Evolutionary conservation across 164 flowering plant genomes (phyloP).

Genomic region (Umbilicus rupestris): DNA sequence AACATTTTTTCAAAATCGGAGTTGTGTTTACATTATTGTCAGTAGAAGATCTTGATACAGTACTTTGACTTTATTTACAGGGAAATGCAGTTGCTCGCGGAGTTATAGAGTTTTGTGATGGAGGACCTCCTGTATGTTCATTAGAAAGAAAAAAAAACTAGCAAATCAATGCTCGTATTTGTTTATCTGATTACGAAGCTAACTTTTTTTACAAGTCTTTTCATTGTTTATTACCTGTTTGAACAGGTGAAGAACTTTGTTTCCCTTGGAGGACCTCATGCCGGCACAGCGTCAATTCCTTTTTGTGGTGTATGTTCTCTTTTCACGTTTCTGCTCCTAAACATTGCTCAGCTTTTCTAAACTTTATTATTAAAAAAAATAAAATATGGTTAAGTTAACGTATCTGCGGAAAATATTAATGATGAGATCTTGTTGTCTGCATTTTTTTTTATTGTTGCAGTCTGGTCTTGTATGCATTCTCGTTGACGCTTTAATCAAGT

Average conservation of each 20-base stretch:
- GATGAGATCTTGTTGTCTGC: not conserved
- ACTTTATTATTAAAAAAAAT: not conserved
- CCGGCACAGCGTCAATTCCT: conserved; percentile 95
- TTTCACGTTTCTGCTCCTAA: not conserved
- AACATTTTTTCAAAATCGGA: not conserved
- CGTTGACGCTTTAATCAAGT: conserved; percentile 50
- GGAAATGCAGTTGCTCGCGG: conserved; percentile 83
- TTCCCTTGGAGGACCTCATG: conserved; percentile 92
- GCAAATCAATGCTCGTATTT: not conserved
- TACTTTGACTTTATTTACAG: conserved; percentile 23
- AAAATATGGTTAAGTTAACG: too few relatives aligned
- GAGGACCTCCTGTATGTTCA: conserved; percentile 71
- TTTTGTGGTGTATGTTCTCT: conserved; percentile 75
- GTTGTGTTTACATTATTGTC: not conserved
- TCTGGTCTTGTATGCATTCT: conserved; percentile 61
- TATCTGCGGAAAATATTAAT: too few relatives aligned
- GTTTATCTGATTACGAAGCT: not conserved
- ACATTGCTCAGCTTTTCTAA: not conserved
- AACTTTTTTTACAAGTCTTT: conserved; percentile 1
- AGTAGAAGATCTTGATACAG: not conserved
- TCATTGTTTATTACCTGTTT: not conserved
- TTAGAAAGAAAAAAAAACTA: not conserved
- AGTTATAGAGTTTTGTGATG: conserved; percentile 80
- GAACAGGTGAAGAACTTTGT: conserved; percentile 73
- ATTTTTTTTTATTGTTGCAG: conserved; percentile 32